Percentiles rank a stretch among this genome's conserved stretches.
phyloP scores from a whole-genome alignment of 495 filamentous ascomycete genomes.

The Hypoxylon fuscum region DNA sequence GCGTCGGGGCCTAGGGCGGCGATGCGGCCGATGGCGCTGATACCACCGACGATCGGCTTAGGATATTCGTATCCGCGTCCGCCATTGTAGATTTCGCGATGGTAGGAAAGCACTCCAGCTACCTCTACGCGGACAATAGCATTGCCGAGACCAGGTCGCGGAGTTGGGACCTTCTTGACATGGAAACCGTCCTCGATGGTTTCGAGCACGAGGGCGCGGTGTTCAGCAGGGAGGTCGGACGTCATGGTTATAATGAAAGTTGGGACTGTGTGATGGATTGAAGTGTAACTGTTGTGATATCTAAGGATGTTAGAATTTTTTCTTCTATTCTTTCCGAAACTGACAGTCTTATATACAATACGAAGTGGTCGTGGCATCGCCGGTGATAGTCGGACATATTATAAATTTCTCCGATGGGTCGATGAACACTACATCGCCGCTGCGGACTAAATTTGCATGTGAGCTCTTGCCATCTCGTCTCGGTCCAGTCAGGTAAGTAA shows the following conservation, averaged over 20 bases:
- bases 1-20: conserved; percentile 57
- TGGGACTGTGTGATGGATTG: not conserved
- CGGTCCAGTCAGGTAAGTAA: no score
- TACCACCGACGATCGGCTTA: conserved; percentile 38
- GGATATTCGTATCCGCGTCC: conserved; percentile 40
- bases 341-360: conserved; percentile 3
- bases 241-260: conserved; percentile 24
- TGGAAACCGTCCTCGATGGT: conserved; percentile 27
- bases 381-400: conserved; percentile 25
- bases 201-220: not conserved
- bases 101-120: conserved; percentile 42
- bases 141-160: conserved; percentile 39
- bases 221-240: conserved; percentile 29
- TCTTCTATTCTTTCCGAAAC: not conserved
- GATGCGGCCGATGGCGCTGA: conserved; percentile 57
- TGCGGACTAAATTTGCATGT: no score
- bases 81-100: conserved; percentile 46
- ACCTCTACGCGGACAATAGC: conserved; percentile 46
- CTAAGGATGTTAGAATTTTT: not conserved
- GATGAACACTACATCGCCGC: no score
- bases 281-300: not conserved
- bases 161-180: conserved; percentile 46
- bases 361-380: not conserved
- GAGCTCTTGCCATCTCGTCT: no score
- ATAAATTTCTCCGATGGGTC: conserved; percentile 15